Conservation (phyloP, 192 early-diverging fungal genomes). For the Backusella morwellensis region DNA sequence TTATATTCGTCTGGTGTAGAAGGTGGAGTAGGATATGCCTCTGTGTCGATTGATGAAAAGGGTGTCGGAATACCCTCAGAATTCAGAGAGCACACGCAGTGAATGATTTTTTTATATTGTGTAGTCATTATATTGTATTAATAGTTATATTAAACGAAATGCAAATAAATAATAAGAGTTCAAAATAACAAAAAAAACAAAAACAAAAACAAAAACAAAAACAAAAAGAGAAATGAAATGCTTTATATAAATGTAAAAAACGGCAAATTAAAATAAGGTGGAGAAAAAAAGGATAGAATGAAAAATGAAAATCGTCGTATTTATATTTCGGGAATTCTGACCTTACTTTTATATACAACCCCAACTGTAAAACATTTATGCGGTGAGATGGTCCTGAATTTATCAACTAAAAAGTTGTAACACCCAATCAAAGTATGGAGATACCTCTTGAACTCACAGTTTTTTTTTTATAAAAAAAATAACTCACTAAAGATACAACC, state of each 20-base stretch:
- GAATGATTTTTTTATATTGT: constrained; percentile 6
- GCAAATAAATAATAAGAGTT: neutral
- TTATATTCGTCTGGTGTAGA: neutral
- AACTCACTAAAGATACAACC: neutral
- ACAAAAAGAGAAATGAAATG: neutral
- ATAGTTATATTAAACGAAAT: neutral
- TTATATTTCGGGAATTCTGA: neutral
- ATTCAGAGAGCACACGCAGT: neutral
- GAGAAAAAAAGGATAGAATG: neutral
- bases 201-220: too few species aligned
- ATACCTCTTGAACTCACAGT: neutral
- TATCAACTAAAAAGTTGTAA: neutral
- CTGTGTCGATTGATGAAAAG: neutral
- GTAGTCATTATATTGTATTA: neutral
- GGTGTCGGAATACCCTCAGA: neutral
- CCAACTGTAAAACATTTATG: constrained; percentile 3
- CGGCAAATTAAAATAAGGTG: neutral
- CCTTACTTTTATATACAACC: neutral
- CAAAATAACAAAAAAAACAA: too few species aligned
- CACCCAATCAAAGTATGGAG: neutral
- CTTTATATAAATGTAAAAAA: neutral
- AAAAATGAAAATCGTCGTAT: neutral
- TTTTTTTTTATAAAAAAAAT: neutral
- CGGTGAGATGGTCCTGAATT: neutral
- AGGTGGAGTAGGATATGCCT: neutral